A percentile compares a stretch with the other conserved stretches of the same genome.
phyloP scores from a whole-genome alignment of 441 rosid species.

The Cnidoscolus chayamansa region DNA sequence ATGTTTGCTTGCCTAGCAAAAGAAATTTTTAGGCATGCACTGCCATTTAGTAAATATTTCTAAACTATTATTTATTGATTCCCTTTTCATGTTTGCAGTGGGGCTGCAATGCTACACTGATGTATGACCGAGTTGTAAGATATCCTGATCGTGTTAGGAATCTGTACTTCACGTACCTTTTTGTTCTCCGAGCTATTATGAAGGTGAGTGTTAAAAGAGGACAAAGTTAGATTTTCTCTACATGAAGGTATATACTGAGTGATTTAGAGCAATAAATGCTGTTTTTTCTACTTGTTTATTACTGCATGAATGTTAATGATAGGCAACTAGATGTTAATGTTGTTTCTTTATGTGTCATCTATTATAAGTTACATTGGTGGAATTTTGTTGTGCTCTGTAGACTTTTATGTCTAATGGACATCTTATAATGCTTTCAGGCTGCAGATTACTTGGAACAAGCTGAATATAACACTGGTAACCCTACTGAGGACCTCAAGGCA shows the following conservation, averaged over 20 bases:
- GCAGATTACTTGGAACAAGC: conserved; percentile 76
- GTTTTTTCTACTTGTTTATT: not conserved
- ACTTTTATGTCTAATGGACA: not conserved
- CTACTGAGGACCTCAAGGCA: conserved; percentile 68
- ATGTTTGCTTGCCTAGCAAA: not conserved
- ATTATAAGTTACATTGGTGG: not conserved
- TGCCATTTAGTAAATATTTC: not conserved
- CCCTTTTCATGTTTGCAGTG: conserved; percentile 50
- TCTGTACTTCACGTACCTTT: conserved; percentile 78
- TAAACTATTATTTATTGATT: conserved; percentile 15
- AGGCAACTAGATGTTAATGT: not conserved
- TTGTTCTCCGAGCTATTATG: conserved; percentile 81
- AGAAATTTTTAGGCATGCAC: not conserved
- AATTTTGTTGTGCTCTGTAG: not conserved
- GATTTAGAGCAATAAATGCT: not conserved
- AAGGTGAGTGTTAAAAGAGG: conserved; percentile 47
- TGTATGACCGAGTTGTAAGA: conserved; percentile 72
- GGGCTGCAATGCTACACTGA: conserved; percentile 72
- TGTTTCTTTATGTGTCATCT: not conserved
- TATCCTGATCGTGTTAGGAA: conserved; percentile 81
- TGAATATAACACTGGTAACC: conserved; percentile 67
- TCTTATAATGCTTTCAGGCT: conserved; percentile 43
- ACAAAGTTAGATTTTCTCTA: not conserved
- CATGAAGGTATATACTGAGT: not conserved
- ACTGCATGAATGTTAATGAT: not conserved